Evolutionary conservation across 805 yeast genomes (phyloP).

Genomic region (Yamadazyma paraphyllophila): DNA sequence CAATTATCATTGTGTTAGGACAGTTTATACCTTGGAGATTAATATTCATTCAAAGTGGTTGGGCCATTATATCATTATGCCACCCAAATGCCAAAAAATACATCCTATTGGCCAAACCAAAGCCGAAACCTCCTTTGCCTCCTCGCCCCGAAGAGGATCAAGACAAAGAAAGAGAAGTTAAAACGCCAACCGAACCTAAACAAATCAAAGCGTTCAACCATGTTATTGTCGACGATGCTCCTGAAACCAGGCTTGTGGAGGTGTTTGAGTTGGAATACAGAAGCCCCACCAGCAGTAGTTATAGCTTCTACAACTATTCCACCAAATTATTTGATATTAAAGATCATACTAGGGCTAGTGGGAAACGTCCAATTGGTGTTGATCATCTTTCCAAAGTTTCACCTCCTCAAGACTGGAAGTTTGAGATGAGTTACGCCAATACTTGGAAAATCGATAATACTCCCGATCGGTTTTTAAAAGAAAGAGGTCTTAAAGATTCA

Average conservation of each 20-base stretch:
- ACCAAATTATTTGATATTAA: constrained; percentile 50
- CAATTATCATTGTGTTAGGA: constrained; percentile 43
- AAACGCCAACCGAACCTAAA: constrained; percentile 7
- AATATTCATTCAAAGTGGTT: constrained; percentile 54
- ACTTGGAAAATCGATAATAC: constrained; percentile 65
- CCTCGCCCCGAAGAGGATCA: constrained; percentile 8
- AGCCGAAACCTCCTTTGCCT: constrained; percentile 7
- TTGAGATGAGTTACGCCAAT: constrained; percentile 48
- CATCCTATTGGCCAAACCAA: constrained; percentile 18
- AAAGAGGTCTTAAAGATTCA: constrained; percentile 34
- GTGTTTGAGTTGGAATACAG: constrained; percentile 72
- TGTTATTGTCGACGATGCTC: constrained; percentile 68
- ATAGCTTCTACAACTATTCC: constrained; percentile 62
- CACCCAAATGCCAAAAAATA: constrained; percentile 57
- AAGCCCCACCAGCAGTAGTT: constrained; percentile 56
- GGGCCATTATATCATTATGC: constrained; percentile 50
- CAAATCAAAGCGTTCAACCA: constrained; percentile 28
- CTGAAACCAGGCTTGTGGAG: constrained; percentile 63
- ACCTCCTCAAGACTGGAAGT: constrained; percentile 77
- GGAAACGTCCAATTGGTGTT: constrained; percentile 66
- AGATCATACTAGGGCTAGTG: constrained; percentile 39
- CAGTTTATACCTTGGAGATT: constrained; percentile 64
- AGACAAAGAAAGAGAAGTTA: constrained; percentile 2
- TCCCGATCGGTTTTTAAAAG: constrained; percentile 51
- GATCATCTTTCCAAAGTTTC: constrained; percentile 49